Evolutionary conservation across 129 eudicot species (phyloP), one percentile per base, ranked within the genome.

Genomic region (Apium graveolens): DNA sequence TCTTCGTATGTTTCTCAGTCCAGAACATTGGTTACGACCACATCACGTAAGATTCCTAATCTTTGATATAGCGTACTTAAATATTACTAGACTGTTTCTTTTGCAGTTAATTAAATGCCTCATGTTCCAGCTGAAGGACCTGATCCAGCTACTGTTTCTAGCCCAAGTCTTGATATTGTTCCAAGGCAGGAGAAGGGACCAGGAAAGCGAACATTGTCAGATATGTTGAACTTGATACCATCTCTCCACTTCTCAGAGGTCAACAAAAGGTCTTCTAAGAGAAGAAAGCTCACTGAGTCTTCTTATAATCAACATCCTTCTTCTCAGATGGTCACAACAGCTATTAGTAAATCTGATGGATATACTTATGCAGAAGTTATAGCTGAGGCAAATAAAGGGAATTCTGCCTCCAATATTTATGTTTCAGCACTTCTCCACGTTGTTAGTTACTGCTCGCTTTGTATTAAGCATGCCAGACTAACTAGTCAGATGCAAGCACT

Each of bases 401-500:
- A 92, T 62, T 89, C 88, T 72, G 92, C 96, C 39, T 86, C 97
- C 26, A 85, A 89, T 76, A 80, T 90, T 41, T 96, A 92, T 62
- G 91, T 90, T 14, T 90, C 97, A 42, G 91, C 86, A 55, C 97
- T 96, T 78, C 90, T 96, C n/a, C 96, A 92, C 79, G 97, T 96
- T 12, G 93, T 92, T 55, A 87, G 99, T 73, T 97, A 90, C 75
- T 92, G 97, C 81, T 92, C 99, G 24, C 91, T 96, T 21, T 87
- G 95, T 78, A 96, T 96, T 74, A 96, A 96, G 82, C 99, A 96
- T 85, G 97, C 93, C 62, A 87, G 92, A 49, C 81, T 96, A 80
- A 96, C 97, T 62, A 90, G 97, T 78, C 99, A 96, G 82, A 96
- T 96, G 99, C 97, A 96, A 70, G 93, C 86, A 78, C 97, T 92